phyloP scores from a whole-genome alignment of 441 rosid genomes.

The Viola pubescens region DNA sequence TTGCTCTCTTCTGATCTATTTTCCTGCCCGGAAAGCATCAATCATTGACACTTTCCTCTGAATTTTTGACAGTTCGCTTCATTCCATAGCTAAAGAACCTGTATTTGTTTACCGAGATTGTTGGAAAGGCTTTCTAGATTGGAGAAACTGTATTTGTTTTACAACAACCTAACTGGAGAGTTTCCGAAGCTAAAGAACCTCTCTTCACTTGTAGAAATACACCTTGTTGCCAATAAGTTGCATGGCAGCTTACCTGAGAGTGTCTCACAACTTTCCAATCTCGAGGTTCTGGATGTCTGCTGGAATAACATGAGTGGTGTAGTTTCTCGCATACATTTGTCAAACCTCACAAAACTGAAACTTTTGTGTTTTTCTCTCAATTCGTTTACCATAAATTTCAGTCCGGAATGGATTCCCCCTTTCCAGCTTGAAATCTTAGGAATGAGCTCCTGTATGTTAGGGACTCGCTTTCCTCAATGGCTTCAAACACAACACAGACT shows the following conservation, averaged over 20 bases:
- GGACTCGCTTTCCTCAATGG: background rate
- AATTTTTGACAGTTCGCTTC: too few relatives aligned
- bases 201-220: background rate
- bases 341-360: background rate
- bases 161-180: background rate
- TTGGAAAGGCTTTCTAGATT: background rate
- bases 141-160: background rate
- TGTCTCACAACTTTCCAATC: background rate
- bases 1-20: too few relatives aligned
- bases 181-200: background rate
- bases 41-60: too few relatives aligned
- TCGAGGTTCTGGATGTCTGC: background rate
- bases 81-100: too few relatives aligned
- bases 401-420: background rate
- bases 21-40: too few relatives aligned
- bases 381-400: background rate
- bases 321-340: background rate
- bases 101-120: background rate
- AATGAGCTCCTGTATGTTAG: background rate
- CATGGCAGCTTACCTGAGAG: background rate
- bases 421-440: background rate
- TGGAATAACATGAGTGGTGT: background rate
- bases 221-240: background rate
- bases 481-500: background rate
- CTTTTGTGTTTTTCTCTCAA: background rate